Percentiles rank a stretch among this genome's conserved stretches.
Conservation (phyloP, 129 eudicot genomes). For the Pseudognaphalium luteoalbum region DNA sequence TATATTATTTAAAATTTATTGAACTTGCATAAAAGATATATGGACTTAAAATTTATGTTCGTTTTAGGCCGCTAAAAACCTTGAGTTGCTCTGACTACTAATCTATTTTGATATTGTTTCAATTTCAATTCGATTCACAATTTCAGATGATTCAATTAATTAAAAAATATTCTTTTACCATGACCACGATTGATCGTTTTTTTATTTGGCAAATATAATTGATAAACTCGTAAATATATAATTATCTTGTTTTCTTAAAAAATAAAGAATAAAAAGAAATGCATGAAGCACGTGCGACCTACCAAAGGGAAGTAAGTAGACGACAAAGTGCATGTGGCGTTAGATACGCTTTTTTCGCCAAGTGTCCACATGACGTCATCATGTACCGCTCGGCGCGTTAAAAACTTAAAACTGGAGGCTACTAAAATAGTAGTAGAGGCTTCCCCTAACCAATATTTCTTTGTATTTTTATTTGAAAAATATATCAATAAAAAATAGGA, state of each 20-base stretch:
- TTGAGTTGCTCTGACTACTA: too few species aligned
- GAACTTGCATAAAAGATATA: too few species aligned
- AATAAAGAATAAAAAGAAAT: not conserved
- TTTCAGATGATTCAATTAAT: not conserved
- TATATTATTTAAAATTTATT: too few species aligned
- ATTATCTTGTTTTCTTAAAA: not conserved
- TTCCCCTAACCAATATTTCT: not conserved
- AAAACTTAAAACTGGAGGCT: not conserved
- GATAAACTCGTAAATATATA: not conserved
- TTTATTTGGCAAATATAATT: not conserved
- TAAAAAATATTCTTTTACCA: too few species aligned
- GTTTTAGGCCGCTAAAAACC: too few species aligned
- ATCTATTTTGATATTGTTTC: not conserved
- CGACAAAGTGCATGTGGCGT: slow-evolving; percentile 43
- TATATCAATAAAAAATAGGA: too few species aligned
- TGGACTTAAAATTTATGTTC: too few species aligned
- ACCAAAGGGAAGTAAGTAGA: slow-evolving; percentile 9
- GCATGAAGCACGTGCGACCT: slow-evolving; percentile 35
- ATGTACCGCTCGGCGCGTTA: slow-evolving; percentile 10
- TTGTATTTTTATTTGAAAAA: not conserved
- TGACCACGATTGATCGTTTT: not conserved
- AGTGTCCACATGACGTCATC: slow-evolving; percentile 28
- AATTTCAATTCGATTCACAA: not conserved
- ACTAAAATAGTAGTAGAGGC: not conserved
- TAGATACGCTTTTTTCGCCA: slow-evolving; percentile 29